These are phyloP conservation scores for Populus deltoides DNA, from an alignment of 345 rosid species.

Conservation along the genomic window DNA sequence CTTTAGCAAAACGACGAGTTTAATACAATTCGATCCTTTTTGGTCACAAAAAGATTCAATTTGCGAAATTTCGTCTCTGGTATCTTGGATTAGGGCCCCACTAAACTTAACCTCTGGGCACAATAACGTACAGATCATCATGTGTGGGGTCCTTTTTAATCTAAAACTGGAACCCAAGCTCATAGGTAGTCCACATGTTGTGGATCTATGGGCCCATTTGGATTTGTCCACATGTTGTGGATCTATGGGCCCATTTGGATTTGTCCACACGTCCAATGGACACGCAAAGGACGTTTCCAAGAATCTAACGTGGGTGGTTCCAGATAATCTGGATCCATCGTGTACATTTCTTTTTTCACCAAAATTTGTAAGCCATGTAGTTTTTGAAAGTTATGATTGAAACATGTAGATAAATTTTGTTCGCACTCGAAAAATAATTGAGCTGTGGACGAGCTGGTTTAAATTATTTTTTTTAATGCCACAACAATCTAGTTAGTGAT, in stretches of 20 bases:
- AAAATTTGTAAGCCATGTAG: not conserved
- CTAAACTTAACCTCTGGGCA: too few relatives aligned
- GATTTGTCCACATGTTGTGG: not conserved
- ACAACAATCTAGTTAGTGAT: too few relatives aligned
- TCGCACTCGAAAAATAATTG: not conserved
- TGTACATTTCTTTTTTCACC: not conserved
- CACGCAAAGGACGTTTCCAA: not conserved
- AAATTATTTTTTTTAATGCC: too few relatives aligned
- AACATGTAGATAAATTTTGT: not conserved
- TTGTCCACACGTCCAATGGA: not conserved
- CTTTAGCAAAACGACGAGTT: too few relatives aligned
- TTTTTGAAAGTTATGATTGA: not conserved
- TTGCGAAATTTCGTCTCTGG: not conserved
- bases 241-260: not conserved
- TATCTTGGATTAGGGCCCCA: too few relatives aligned
- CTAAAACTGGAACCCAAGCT: not conserved
- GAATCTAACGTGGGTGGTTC: not conserved
- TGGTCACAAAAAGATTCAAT: too few relatives aligned
- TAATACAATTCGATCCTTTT: too few relatives aligned
- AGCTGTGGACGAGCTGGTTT: not conserved
- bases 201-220: not conserved
- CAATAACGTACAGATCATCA: too few relatives aligned
- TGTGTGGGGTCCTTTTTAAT: not conserved
- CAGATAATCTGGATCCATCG: not conserved
- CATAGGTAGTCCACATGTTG: not conserved